Base-by-base conservation (phyloP, 2,329 filamentous ascomycete genomes). In the Dactylonectria macrodidyma region DNA sequence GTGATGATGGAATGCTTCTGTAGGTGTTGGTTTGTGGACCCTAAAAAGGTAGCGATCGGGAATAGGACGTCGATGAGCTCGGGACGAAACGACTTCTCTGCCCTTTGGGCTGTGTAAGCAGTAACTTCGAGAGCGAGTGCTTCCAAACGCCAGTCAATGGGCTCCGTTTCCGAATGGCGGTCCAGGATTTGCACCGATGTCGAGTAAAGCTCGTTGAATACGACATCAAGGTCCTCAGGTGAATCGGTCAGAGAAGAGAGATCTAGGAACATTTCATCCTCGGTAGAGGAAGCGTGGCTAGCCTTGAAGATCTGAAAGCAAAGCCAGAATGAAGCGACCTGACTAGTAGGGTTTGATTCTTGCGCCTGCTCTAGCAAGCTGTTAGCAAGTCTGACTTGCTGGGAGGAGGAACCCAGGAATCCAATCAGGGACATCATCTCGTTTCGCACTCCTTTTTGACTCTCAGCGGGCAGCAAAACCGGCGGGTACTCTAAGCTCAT, bases 21-120 rank as follows among this genome's bases (percentile, higher is more conserved):
- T 16, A 99, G 84, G 30, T 85, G 84, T 0, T 86, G 81, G 41
- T 91, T 89, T 1, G 87, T 84, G 3, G 94, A 95, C 4, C 94
- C 95, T 16, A 99, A 84, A 58, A 95, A 89, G n/a, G 96, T 93
- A 0, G 97, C 88, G n/a, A 97, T 87, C 0, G 96, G 95, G 78
- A 97, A 99, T 12, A 99, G 84, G 0, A 95, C 90, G 74, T 99
- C 96, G 58, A 98, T 94, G 10, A 99, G 87, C 77, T 98, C 95
- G 3, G 91, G 88, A 3, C 93, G 90, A 79, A 98, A 99, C 0
- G 89, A 88, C 59, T 86, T 78, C 22, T 89, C 87, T 44, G 92
- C 84, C 19, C 89, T 89, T 30, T 88, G 85, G 3, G 95, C 93
- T 68, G 94, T 91, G 62, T 95, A 88, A 0, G 95, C 91, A 7